Conservation (phyloP, 192 early-diverging fungal species). For the Phlyctochytrium bullatum region DNA sequence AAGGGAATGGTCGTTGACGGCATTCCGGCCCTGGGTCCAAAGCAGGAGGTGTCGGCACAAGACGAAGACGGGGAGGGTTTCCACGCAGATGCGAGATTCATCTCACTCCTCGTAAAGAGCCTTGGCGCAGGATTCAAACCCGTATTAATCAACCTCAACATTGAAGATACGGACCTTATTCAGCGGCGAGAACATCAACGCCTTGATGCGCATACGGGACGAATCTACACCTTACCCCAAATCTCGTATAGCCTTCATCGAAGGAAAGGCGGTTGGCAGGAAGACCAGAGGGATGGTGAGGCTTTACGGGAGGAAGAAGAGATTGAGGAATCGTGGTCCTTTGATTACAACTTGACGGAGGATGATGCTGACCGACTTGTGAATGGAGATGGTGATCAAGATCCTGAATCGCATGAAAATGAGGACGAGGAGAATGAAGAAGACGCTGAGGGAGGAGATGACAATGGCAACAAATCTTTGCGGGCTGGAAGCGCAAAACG, state of each 20-base stretch:
- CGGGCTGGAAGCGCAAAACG: slow-evolving; percentile 4
- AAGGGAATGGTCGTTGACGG: slow-evolving; percentile 37
- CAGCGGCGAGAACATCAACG: slow-evolving; percentile 31
- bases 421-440: slow-evolving; percentile 27
- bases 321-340: slow-evolving; percentile 24
- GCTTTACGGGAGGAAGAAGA: slow-evolving; percentile 16
- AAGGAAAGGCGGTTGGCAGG: slow-evolving; percentile 34
- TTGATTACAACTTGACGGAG: slow-evolving; percentile 26
- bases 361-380: slow-evolving; percentile 27
- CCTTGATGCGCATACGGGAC: slow-evolving; percentile 42
- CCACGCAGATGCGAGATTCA: slow-evolving; percentile 1
- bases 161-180: slow-evolving; percentile 34
- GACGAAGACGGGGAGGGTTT: slow-evolving; percentile 18
- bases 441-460: slow-evolving; percentile 28
- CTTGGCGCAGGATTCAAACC: neutral
- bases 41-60: neutral
- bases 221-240: slow-evolving; percentile 43
- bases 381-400: slow-evolving; percentile 15
- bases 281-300: slow-evolving; percentile 20
- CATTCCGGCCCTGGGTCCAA: slow-evolving; percentile 16
- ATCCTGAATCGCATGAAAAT: slow-evolving; percentile 25
- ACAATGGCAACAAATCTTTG: slow-evolving; percentile 17
- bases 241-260: slow-evolving; percentile 35
- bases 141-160: slow-evolving; percentile 36
- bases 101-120: slow-evolving; percentile 7